Base-by-base conservation (phyloP, 208 protist genomes). In the Crithidia thermophila region DNA sequence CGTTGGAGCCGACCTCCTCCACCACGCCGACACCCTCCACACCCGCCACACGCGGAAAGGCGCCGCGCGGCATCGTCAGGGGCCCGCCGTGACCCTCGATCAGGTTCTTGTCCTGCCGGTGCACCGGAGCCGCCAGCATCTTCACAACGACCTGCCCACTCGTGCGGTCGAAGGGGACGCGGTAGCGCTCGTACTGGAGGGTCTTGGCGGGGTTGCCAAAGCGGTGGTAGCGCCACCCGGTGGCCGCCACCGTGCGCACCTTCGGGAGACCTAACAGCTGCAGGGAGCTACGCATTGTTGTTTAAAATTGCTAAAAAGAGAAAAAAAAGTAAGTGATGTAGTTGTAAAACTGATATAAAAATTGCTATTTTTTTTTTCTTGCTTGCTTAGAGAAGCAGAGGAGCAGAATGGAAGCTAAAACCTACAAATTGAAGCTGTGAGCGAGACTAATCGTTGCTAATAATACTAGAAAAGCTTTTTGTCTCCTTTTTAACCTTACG, bases 11-110 rank as follows among this genome's bases (percentile, higher is more conserved):
- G 27, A 98, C 97, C 51, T 97, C 89, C 71, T 98, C 90, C 14
- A 99, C 95, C n/a, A 97, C 84, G 21, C 94, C 97, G 9, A 99
- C 94, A 61, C 98, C 98, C 73, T 99, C 98, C 28, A 91, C 92
- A 31, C 98, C 96, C 39, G 81, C 95, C 20, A 98, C 80, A 13
- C 77, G 78, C 23, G 85, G 82, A 9, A 87, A 64, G 55, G 55
- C 47, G 20, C 31, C 27, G 18, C 30, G 43, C 11, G 37, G 28
- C 39, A 77, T 64, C 16, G 59, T 68, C 4, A 83, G 27, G 3
- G 79, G 81, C 0, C 79, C 85, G 53, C 91, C 94, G 31, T 87
- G 77, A 7, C 98, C 98, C 50, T 98, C 82, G 57, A 99, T 93
- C 30, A 98, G 75, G 72, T 97, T 98, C 56, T 98, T 91, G 74